Percentiles rank a stretch among this genome's conserved stretches.
Conservation (phyloP, 495 filamentous ascomycete genomes). For the Venustampulla echinocandica region DNA sequence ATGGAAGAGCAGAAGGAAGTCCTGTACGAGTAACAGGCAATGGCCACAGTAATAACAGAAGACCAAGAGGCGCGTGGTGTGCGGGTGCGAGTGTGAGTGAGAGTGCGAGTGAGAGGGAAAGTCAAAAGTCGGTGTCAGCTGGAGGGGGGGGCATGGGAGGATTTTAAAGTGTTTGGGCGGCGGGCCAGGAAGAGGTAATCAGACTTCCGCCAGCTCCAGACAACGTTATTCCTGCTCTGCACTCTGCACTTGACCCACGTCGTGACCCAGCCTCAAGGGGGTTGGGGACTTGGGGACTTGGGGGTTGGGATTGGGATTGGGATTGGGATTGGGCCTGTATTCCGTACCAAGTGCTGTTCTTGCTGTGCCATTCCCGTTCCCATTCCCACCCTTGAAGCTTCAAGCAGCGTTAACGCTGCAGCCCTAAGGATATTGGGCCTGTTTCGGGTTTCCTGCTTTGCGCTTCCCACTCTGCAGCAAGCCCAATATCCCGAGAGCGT, state of each 20-base stretch:
- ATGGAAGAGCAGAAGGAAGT: not conserved
- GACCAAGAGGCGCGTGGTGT: not conserved
- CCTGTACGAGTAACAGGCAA: too few relatives aligned
- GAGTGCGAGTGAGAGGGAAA: not conserved
- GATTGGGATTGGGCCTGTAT: too few relatives aligned
- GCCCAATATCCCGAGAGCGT: too few relatives aligned
- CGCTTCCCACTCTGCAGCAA: too few relatives aligned
- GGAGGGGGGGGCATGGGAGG: constrained; percentile 19
- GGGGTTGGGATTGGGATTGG: too few relatives aligned
- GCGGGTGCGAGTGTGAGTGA: not conserved
- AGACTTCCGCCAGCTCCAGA: not conserved
- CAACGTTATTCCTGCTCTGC: not conserved
- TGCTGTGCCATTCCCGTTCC: too few relatives aligned
- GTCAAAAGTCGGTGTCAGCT: constrained; percentile 16
- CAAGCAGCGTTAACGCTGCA: too few relatives aligned
- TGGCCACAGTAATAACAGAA: too few relatives aligned
- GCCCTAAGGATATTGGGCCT: too few relatives aligned
- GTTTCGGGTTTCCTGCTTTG: too few relatives aligned
- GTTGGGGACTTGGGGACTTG: not conserved
- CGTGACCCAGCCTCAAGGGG: not conserved
- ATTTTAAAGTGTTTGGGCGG: constrained; percentile 10
- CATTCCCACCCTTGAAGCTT: too few relatives aligned
- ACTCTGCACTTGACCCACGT: not conserved
- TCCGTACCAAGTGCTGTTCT: too few relatives aligned
- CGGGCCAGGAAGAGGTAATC: not conserved